phyloP scores from a whole-genome alignment of 306 rosid species.

The Vicia sativa region DNA sequence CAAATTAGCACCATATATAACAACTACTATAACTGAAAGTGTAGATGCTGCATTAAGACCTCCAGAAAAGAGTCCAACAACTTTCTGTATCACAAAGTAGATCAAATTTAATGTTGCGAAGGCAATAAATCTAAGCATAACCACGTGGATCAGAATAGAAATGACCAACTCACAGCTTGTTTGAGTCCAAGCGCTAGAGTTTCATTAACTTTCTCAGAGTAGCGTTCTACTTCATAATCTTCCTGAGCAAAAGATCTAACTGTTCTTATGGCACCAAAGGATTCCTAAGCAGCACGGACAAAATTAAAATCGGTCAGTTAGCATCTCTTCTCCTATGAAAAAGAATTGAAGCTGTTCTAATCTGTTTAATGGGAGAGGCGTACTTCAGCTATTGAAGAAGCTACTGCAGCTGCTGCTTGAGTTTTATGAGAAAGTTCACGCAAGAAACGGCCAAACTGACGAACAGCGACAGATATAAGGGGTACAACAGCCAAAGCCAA shows the following conservation, averaged over 20 bases:
- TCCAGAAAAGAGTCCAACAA: constrained; percentile 77
- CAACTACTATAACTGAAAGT: constrained; percentile 68
- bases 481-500: constrained; percentile 83
- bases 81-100: constrained; percentile 57
- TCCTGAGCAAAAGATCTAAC: constrained; percentile 87
- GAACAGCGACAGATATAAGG: constrained; percentile 70
- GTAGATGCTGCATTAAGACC: constrained; percentile 84
- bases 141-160: constrained; percentile 21
- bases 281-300: constrained; percentile 54
- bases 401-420: constrained; percentile 85
- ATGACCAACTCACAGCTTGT: constrained; percentile 72
- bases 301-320: constrained; percentile 30
- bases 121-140: constrained; percentile 8
- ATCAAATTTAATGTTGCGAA: constrained; percentile 25
- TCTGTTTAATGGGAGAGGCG: constrained; percentile 26
- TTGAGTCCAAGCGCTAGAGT: constrained; percentile 71
- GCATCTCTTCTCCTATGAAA: constrained; percentile 7
- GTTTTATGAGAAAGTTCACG: constrained; percentile 83
- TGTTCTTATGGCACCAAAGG: constrained; percentile 83
- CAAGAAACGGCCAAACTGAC: constrained; percentile 74
- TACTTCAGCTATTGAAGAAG: constrained; percentile 87
- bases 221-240: constrained; percentile 59
- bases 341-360: neutral
- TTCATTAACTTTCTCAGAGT: constrained; percentile 79
- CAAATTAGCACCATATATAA: constrained; percentile 82